Percentiles rank a stretch among this genome's conserved stretches.
Evolutionary conservation across 2,329 filamentous ascomycete species (phyloP).

Genomic region (Botrytis porri): DNA sequence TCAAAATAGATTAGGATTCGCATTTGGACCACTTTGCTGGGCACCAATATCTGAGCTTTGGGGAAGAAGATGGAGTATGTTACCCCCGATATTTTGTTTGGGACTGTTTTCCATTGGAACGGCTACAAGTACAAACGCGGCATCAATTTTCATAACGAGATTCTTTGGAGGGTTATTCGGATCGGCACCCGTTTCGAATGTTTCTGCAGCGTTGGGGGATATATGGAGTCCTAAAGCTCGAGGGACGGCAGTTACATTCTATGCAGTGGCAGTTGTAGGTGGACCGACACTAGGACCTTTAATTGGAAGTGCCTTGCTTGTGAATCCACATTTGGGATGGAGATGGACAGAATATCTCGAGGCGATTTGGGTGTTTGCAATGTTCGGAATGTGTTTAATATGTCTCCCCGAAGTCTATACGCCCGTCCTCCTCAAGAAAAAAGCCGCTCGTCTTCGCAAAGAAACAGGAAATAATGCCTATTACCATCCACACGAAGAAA

Average conservation of each 20-base stretch:
- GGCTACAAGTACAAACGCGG: conserved; percentile 55
- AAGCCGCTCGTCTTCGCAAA: conserved; percentile 38
- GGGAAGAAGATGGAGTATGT: conserved; percentile 58
- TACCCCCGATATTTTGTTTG: conserved; percentile 54
- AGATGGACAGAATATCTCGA: conserved; percentile 41
- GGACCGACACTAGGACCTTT: conserved; percentile 37
- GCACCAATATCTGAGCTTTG: conserved; percentile 62
- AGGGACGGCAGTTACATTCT: conserved; percentile 60
- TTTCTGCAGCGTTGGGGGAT: conserved; percentile 60
- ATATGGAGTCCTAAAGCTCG: conserved; percentile 53
- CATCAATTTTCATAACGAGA: conserved; percentile 60
- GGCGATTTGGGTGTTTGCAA: conserved; percentile 44
- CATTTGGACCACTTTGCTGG: conserved; percentile 56
- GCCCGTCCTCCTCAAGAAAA: conserved; percentile 45
- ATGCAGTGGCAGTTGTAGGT: conserved; percentile 46
- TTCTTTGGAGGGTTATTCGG: conserved; percentile 65
- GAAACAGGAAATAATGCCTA: conserved; percentile 31
- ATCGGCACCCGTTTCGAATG: conserved; percentile 60
- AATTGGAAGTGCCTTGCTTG: conserved; percentile 36
- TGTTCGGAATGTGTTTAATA: conserved; percentile 42
- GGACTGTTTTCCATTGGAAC: conserved; percentile 61
- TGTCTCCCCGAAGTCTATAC: conserved; percentile 47
- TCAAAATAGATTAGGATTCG: conserved; percentile 42
- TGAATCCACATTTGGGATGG: conserved; percentile 41
- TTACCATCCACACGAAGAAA: conserved; percentile 32